Conservation (phyloP, 208 protist species). For the Trypanosoma cruzi region DNA sequence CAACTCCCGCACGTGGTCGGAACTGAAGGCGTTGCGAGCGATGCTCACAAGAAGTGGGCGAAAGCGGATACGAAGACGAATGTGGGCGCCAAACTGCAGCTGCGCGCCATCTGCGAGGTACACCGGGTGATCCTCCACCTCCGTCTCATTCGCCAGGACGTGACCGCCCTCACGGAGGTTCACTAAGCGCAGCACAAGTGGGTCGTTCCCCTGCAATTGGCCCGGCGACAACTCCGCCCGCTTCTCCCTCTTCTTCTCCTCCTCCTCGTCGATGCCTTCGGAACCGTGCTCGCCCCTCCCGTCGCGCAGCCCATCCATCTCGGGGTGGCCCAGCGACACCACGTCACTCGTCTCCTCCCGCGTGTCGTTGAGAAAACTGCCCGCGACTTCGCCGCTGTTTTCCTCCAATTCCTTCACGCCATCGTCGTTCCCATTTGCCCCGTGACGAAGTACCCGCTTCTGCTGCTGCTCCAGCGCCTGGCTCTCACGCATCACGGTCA, state of each 20-base stretch:
- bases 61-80: constrained; percentile 51
- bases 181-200: constrained; percentile 63
- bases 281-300: background rate
- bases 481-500: constrained; percentile 61
- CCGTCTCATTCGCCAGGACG: constrained; percentile 29
- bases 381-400: constrained; percentile 13
- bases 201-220: constrained; percentile 24
- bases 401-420: background rate
- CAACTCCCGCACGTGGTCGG: constrained; percentile 52
- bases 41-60: constrained; percentile 79
- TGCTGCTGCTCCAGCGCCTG: constrained; percentile 29
- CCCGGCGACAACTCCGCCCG: background rate
- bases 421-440: background rate
- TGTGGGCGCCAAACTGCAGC: constrained; percentile 48
- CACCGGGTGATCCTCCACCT: constrained; percentile 38
- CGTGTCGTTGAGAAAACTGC: constrained; percentile 24
- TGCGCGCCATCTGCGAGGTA: constrained; percentile 49
- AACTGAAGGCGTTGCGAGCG: constrained; percentile 34
- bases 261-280: background rate
- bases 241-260: background rate
- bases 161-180: constrained; percentile 35
- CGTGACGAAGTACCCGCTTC: background rate
- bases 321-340: background rate
- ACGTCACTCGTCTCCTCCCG: constrained; percentile 3
- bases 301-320: background rate